phyloP scores from a whole-genome alignment of 768 basidiomycete species.

The Chalciporus piperatus region DNA sequence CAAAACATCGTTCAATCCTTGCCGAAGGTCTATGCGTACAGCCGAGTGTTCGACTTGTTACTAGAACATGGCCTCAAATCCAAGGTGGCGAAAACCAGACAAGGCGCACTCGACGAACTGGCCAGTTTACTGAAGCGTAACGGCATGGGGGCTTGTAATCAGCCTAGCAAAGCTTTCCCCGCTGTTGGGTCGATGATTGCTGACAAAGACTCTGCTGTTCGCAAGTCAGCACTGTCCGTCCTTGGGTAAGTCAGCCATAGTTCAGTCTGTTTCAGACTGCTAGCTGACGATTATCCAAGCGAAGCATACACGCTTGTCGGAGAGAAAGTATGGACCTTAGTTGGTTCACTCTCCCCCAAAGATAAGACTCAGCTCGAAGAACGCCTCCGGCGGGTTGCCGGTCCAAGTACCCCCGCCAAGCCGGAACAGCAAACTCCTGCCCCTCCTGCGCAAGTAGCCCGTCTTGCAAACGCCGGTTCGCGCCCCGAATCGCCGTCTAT shows the following conservation, averaged over 20 bases:
- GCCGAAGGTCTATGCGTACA: constrained; percentile 90
- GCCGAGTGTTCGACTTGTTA: constrained; percentile 83
- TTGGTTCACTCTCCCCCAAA: constrained; percentile 74
- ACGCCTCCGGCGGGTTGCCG: constrained; percentile 76
- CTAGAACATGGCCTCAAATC: constrained; percentile 87
- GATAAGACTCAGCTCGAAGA: constrained; percentile 94
- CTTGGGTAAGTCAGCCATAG: constrained; percentile 58
- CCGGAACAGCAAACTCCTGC: constrained; percentile 40
- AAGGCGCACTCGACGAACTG: constrained; percentile 83
- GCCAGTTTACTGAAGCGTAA: constrained; percentile 74
- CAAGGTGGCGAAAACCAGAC: constrained; percentile 89
- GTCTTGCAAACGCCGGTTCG: constrained; percentile 42
- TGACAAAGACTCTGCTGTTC: constrained; percentile 85
- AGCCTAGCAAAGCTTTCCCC: constrained; percentile 78
- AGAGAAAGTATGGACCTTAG: constrained; percentile 79
- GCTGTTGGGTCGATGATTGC: constrained; percentile 74
- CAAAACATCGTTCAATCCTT: constrained; percentile 82
- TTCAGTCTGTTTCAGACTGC: background rate
- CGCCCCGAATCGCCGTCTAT: constrained; percentile 51
- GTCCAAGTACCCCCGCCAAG: constrained; percentile 49
- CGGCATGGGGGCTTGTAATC: constrained; percentile 73
- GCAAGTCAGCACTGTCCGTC: constrained; percentile 80
- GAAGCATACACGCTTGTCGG: constrained; percentile 82
- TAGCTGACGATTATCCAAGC: constrained; percentile 38
- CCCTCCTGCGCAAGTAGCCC: constrained; percentile 50